phyloP scores from a whole-genome alignment of 257 asterid genomes.

The Rauvolfia tetraphylla region DNA sequence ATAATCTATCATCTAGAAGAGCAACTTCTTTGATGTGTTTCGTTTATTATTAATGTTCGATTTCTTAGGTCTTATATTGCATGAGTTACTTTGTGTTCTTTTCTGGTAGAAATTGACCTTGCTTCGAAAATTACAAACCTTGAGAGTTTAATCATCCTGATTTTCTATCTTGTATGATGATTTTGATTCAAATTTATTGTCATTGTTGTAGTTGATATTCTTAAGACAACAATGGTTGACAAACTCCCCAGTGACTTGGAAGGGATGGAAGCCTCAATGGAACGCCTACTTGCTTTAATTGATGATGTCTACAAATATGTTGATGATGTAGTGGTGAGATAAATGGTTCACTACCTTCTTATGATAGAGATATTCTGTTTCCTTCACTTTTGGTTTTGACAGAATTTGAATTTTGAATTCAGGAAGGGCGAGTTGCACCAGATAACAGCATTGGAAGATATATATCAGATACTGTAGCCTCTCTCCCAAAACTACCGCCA shows the following conservation, averaged over 20 bases:
- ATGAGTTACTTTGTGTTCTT: too few species aligned
- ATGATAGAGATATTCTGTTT: background rate
- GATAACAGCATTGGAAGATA: constrained; percentile 72
- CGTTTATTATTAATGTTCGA: background rate
- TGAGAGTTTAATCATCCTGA: background rate
- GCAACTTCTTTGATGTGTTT: background rate
- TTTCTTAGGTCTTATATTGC: background rate
- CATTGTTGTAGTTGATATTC: constrained; percentile 59
- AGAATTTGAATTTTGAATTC: constrained; percentile 11
- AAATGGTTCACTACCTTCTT: background rate
- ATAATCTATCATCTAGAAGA: background rate
- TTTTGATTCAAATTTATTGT: background rate
- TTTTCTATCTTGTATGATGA: background rate
- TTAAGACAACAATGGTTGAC: constrained; percentile 75
- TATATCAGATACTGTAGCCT: constrained; percentile 58
- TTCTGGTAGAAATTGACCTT: too few species aligned
- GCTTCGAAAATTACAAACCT: too few species aligned
- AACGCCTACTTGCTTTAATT: constrained; percentile 69
- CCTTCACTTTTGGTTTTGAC: background rate
- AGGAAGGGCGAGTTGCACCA: constrained; percentile 77
- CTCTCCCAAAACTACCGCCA: constrained; percentile 67
- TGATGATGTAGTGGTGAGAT: constrained; percentile 91
- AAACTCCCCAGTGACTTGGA: constrained; percentile 89
- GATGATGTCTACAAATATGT: constrained; percentile 83
- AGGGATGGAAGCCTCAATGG: constrained; percentile 97